Conservation (phyloP, 1,284 basidiomycete species). For the Sparassis latifolia region DNA sequence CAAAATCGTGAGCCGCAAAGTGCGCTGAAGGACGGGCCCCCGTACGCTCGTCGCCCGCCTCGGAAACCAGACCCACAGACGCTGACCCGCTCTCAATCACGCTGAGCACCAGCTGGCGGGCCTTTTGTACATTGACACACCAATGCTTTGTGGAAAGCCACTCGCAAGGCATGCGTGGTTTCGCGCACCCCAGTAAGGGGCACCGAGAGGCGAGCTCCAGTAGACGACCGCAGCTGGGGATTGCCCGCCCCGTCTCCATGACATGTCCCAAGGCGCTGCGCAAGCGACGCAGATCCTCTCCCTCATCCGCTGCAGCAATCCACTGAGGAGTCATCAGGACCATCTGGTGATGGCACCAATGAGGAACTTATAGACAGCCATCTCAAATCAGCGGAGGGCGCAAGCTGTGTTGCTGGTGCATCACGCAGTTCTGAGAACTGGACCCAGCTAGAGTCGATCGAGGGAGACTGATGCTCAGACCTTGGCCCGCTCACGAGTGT, state of each 20-base stretch:
- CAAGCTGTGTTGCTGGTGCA: conserved; percentile 4
- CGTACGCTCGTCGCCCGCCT: no score
- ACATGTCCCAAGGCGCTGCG: conserved; percentile 2
- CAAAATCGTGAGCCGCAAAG: neutral
- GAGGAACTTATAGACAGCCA: neutral
- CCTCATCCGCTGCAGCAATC: no score
- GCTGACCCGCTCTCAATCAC: no score
- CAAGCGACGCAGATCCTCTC: neutral
- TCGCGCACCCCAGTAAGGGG: no score
- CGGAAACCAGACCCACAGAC: no score
- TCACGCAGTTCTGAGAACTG: conserved; percentile 1
- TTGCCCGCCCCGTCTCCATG: conserved; percentile 3
- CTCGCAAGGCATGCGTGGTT: no score
- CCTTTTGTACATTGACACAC: no score
- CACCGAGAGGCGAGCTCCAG: neutral
- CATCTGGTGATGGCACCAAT: neutral
- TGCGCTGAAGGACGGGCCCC: neutral
- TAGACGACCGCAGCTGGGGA: neutral
- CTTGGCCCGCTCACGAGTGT: conserved; percentile 8
- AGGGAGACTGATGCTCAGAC: conserved; percentile 9
- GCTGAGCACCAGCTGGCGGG: no score
- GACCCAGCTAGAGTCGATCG: conserved; percentile 7
- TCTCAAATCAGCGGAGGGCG: neutral
- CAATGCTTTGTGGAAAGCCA: no score
- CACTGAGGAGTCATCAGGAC: neutral